Evolutionary conservation across 257 asterid genomes (phyloP), one percentile per base, ranked within the genome.

Genomic region (Plantago elongata): DNA sequence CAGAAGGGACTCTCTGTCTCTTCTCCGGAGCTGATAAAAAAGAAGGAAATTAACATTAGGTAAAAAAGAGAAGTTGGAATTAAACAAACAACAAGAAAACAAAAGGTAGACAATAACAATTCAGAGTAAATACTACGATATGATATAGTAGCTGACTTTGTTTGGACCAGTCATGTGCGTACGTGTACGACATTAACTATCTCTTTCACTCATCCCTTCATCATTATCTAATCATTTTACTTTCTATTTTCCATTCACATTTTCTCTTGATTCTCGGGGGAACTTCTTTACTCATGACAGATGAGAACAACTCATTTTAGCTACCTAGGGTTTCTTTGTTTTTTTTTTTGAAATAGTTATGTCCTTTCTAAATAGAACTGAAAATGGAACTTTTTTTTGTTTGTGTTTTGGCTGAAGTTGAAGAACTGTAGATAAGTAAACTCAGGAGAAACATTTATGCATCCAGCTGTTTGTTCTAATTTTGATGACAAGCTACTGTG

Each of bases 1-100:
- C 96, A 67, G 98, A 91, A 60, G 98, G 98, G 60, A 91, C 98
- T 71, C 98, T 83, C 95, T 91, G 98, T 77, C 98, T 71, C 73
- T 91, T 91, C 83, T 88, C 98, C 77, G 98, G 98, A 61, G 97
- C 98, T 92, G 88, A 74, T 54, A 64, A 82, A 74, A 75, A 9
- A 69, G 60, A 84, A 74, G 78, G 75, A 77, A 78, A 81, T 51
- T 65, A 74, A 74, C 51, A 80, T 11, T 22, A 22, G 27, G 27
- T 22, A 22, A 8, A 9, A 78, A 79, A 63, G 70, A 72, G 57
- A 70, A n/a, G n/a, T n/a, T n/a, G n/a, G 71, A 37, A 22, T 22
- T 22, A 22, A 75, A 77, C 75, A 81, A 78, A 80, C 68, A 74
- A 75, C 60, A 80, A 54, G 40, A 54, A 79, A 77, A 66, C 73